phyloP scores from a whole-genome alignment of 2,329 filamentous ascomycete genomes.

The Aotearoamyces nothofagi region DNA sequence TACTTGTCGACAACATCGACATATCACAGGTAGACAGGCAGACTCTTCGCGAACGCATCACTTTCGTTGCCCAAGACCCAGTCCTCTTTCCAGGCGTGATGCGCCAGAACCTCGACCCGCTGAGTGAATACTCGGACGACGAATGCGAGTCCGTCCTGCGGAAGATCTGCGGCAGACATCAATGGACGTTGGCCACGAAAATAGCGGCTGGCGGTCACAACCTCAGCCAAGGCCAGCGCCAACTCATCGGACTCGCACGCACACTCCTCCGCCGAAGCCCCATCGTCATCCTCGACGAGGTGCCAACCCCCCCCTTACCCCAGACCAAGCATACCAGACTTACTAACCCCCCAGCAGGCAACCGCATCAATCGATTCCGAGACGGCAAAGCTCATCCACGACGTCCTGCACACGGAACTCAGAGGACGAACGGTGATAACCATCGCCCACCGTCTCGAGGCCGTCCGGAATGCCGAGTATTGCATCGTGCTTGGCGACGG shows the following conservation, averaged over 20 bases:
- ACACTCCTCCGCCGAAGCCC: slow-evolving; percentile 44
- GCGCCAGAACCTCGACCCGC: slow-evolving; percentile 46
- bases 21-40: slow-evolving; percentile 42
- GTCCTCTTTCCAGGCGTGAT: slow-evolving; percentile 48
- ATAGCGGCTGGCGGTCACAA: slow-evolving; percentile 47
- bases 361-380: slow-evolving; percentile 50
- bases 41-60: slow-evolving; percentile 42
- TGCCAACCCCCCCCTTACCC: slow-evolving; percentile 1
- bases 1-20: slow-evolving; percentile 44
- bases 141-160: slow-evolving; percentile 36
- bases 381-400: slow-evolving; percentile 38
- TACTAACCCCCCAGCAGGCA: slow-evolving; percentile 20
- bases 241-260: slow-evolving; percentile 48
- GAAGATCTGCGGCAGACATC: slow-evolving; percentile 36
- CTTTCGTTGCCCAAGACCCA: slow-evolving; percentile 52
- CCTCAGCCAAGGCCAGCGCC: slow-evolving; percentile 48
- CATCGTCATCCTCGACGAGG: slow-evolving; percentile 49
- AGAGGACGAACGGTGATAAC: slow-evolving; percentile 44
- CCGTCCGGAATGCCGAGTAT: slow-evolving; percentile 41
- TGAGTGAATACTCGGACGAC: slow-evolving; percentile 36
- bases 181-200: slow-evolving; percentile 37
- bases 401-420: slow-evolving; percentile 38
- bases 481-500: slow-evolving; percentile 17
- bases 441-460: slow-evolving; percentile 49
- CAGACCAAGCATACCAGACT: neutral